Evolutionary conservation across 345 rosid species (phyloP).

Genomic region (Brassica incana): DNA sequence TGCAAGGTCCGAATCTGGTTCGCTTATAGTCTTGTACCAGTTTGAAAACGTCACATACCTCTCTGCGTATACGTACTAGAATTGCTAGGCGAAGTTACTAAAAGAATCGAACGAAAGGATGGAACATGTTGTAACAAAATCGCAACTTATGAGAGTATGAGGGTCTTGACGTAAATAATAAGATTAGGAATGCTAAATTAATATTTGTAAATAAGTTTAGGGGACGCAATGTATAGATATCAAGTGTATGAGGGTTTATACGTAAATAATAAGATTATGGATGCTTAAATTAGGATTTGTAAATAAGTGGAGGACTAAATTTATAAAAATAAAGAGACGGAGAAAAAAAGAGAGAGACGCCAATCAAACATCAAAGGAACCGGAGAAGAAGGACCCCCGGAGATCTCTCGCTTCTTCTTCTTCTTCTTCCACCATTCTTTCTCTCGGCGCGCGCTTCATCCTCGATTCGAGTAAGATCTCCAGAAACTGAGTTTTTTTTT

Average conservation of each 20-base stretch:
- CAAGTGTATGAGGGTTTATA: not conserved
- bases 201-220: not conserved
- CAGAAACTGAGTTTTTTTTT: not conserved
- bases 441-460: slow-evolving; percentile 29
- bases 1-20: not conserved
- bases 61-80: not conserved
- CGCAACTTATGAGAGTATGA: not conserved
- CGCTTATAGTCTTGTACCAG: not conserved
- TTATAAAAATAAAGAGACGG: not conserved
- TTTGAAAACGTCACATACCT: not conserved
- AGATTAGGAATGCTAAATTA: not conserved
- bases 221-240: not conserved
- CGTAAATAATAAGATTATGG: not conserved
- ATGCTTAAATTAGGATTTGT: not conserved
- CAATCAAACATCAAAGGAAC: slow-evolving; percentile 7
- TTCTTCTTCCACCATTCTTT: not conserved
- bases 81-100: too few relatives aligned
- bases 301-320: slow-evolving; percentile 4
- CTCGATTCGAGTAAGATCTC: slow-evolving; percentile 22
- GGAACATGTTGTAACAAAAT: not conserved
- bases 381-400: not conserved
- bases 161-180: not conserved
- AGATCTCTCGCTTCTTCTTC: slow-evolving; percentile 8
- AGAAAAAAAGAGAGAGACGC: slow-evolving; percentile 25
- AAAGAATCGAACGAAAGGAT: not conserved